Base-by-base conservation (phyloP, 2,329 filamentous ascomycete species). In the Clathrospora elynae region DNA sequence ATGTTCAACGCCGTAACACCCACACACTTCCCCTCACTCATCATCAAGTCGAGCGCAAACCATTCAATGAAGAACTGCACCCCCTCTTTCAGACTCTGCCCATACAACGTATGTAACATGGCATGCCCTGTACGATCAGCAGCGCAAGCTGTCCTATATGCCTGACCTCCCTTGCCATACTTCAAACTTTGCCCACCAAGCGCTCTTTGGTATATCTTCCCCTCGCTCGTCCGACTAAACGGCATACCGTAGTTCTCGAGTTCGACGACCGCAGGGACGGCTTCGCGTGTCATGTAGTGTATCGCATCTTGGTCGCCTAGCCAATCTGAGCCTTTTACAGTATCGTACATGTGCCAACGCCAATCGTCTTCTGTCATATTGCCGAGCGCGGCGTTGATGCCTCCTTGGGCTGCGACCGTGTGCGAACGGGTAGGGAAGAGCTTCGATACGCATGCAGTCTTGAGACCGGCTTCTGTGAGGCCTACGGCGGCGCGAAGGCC, bases 351-450 rank as follows among this genome's bases (percentile, higher is more conserved):
- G 61, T 82, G 79, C 78, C 78, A 81, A 43, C 78, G 71, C 76
- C 77, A 82, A 52, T 81, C 78, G 59, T 82, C 79, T 53, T 75
- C 67, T 25, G 73, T 74, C 75, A 79, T 79, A 55, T 80, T 79
- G 52, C 77, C 79, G 11, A 82, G 66, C 3, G 78, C 78, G 7
- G 78, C 79, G 61, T 81, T 81, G 61, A 85, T 85, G 51, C 82
- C 82, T 51, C 82, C 82, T 68, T 85, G 82, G 16, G 82, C 82
- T n/a, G 82, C 82, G 45, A 85, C 82, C 8, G 82, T 85, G 67
- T 85, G 82, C 55, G 77, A 81, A 70, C 82, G 73, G 12, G 82
- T 85, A 20, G 80, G 80, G 64, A 84, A 85, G 22, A 84, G 73
- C 64, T 84, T 85, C 19, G 79, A 80, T 51, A 85, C 77, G 70